phyloP scores from a whole-genome alignment of 371 early-diverging fungal genomes.

The Mucor circinelloides region DNA sequence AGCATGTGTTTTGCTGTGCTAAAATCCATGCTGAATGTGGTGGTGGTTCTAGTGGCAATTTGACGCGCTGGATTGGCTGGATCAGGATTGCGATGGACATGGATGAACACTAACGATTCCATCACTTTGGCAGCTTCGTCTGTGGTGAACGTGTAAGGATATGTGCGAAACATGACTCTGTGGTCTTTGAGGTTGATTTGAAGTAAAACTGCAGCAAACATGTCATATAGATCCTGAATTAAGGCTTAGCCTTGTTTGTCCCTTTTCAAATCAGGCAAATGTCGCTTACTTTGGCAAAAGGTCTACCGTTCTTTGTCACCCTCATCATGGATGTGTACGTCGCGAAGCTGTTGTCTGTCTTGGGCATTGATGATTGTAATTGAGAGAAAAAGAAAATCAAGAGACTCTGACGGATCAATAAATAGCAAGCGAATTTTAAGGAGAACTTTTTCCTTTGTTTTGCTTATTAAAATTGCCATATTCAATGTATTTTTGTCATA shows the following conservation, averaged over 20 bases:
- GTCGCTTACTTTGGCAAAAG: conserved; percentile 32
- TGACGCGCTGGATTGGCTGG: conserved; percentile 46
- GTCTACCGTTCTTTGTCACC: conserved; percentile 30
- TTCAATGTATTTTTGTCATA: background rate
- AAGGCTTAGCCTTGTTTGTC: background rate
- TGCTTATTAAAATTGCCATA: background rate
- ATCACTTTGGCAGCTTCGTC: conserved; percentile 60
- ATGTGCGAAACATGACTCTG: conserved; percentile 53
- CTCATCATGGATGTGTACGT: conserved; percentile 35
- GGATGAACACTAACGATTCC: conserved; percentile 52
- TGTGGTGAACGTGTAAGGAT: conserved; percentile 61
- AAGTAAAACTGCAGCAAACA: conserved; percentile 45
- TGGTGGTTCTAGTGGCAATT: conserved; percentile 53
- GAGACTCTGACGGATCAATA: background rate
- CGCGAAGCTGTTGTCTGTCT: conserved; percentile 16
- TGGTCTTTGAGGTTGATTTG: conserved; percentile 46
- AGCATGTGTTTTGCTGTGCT: conserved; percentile 61
- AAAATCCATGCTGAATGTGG: conserved; percentile 55
- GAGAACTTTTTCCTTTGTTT: background rate
- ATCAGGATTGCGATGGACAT: conserved; percentile 56
- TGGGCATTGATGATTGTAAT: conserved; percentile 13
- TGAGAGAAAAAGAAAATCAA: background rate
- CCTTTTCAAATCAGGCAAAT: background rate
- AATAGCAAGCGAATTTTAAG: background rate
- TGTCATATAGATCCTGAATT: conserved; percentile 47